Base-by-base conservation (phyloP, 2,329 filamentous ascomycete species). In the Penicillium carneum region DNA sequence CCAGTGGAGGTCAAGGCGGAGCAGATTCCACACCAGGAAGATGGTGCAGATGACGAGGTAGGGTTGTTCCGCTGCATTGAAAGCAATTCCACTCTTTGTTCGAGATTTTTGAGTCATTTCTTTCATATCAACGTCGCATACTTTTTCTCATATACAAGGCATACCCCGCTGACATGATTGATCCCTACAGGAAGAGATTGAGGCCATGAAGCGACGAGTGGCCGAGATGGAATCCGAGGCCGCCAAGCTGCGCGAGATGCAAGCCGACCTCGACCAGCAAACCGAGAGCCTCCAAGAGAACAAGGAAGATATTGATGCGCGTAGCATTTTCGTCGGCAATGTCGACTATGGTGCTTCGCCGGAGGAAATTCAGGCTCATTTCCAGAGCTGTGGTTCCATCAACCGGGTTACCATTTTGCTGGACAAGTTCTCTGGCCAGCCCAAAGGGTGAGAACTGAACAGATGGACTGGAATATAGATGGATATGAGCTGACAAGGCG, bases 341-440 rank as follows among this genome's bases (percentile, higher is more conserved):
- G 95, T 99, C 68, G 95, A 99, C 80, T 99, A 99, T 79, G 93
- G 92, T 64, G 93, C 94, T 23, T 96, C 93, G 31, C 95, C 95
- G 2, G 95, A 99, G 81, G 95, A 99, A 82, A 95, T 99, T 62
- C 95, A 99, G 83, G 92, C 93, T 62, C 95, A 99, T 76, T 99
- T 99, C 82, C 93, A 97, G 83, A 96, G 89, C 83, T 96, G 93
- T 73, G 95, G 95, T 63, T 92, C 91, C 69, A 99, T 99, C 84
- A 99, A 99, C 80, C 90, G 95, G 63, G 95, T 99, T 62, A 99
- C 95, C 1, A 99, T 99, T 69, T 83, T 99, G 70, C 83, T 99
- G 70, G 95, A 99, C 82, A 99, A 99, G 83, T 98, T 97, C 76
- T 97, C 93, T 11, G 95, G 95, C 66, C 93, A 98, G 83, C 95